phyloP scores from a whole-genome alignment of 2,329 filamentous ascomycete species.

The Fusarium pseudoanthophilum region DNA sequence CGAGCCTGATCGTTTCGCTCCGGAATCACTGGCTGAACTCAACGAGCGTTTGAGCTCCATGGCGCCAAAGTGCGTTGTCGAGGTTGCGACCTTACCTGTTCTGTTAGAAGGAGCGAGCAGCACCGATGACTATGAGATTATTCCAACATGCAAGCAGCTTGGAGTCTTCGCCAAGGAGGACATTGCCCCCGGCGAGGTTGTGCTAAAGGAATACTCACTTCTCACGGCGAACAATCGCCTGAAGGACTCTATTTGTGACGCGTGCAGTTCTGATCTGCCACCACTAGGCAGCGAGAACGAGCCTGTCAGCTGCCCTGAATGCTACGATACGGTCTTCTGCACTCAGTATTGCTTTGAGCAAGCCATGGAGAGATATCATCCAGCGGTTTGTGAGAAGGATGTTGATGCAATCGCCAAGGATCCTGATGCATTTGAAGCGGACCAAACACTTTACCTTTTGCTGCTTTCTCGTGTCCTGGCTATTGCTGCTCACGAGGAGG shows the following conservation, averaged over 20 bases:
- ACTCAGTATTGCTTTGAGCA: conserved; percentile 66
- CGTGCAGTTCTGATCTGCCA: conserved; percentile 81
- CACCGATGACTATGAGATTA: conserved; percentile 60
- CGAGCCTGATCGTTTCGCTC: conserved; percentile 76
- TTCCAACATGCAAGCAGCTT: conserved; percentile 76
- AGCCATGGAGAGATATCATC: conserved; percentile 70
- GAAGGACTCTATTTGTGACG: conserved; percentile 89
- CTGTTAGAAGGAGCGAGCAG: conserved; percentile 68
- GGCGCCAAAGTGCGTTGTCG: conserved; percentile 85
- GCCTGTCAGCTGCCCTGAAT: conserved; percentile 67
- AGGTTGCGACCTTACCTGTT: conserved; percentile 78
- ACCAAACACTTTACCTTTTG: conserved; percentile 70
- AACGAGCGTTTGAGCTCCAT: conserved; percentile 75
- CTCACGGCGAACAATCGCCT: conserved; percentile 90
- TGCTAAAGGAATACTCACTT: conserved; percentile 85
- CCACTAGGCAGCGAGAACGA: conserved; percentile 60
- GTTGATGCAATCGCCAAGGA: conserved; percentile 74
- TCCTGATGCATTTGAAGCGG: conserved; percentile 67
- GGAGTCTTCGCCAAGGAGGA: conserved; percentile 90
- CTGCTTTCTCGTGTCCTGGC: conserved; percentile 71
- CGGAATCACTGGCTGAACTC: conserved; percentile 74
- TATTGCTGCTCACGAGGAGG: conserved; percentile 69
- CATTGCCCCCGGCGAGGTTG: conserved; percentile 77
- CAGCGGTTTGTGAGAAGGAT: conserved; percentile 73
- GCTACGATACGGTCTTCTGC: conserved; percentile 75